Evolutionary conservation across 352 stramenopile species (phyloP).

Genomic region (Poterioochromonas sp.): DNA sequence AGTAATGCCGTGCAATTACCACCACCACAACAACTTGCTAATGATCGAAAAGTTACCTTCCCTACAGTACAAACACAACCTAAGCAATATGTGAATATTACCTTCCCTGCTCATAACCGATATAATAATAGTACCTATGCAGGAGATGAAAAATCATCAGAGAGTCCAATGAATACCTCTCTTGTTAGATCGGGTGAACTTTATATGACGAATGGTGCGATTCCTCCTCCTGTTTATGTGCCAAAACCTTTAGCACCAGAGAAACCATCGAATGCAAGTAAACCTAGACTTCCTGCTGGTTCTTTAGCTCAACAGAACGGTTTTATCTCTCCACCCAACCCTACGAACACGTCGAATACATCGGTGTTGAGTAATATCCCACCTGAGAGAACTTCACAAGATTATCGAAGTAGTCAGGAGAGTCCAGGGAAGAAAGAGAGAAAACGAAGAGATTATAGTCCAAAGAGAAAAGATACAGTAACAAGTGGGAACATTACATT

Average conservation of each 20-base stretch:
- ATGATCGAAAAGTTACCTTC: background rate
- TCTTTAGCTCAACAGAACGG: too few relatives aligned
- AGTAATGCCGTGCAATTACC: background rate
- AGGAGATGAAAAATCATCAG: background rate
- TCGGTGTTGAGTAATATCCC: too few relatives aligned
- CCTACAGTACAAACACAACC: background rate
- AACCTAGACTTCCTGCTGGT: too few relatives aligned
- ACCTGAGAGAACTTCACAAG: too few relatives aligned
- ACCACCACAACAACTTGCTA: background rate
- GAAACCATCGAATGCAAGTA: background rate
- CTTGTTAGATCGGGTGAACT: background rate
- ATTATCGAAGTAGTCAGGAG: too few relatives aligned
- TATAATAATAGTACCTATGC: background rate
- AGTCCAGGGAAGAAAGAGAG: too few relatives aligned
- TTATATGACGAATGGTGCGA: background rate
- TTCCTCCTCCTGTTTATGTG: background rate
- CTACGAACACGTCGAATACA: too few relatives aligned
- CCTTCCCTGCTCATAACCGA: background rate
- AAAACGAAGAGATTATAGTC: too few relatives aligned
- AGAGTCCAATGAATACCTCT: background rate
- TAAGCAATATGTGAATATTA: background rate
- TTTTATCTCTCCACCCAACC: too few relatives aligned
- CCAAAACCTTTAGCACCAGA: background rate
- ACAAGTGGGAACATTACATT: too few relatives aligned
- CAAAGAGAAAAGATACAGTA: too few relatives aligned